Evolutionary conservation across 768 basidiomycete species (phyloP).

Genomic region (Multifurca ochricompacta): DNA sequence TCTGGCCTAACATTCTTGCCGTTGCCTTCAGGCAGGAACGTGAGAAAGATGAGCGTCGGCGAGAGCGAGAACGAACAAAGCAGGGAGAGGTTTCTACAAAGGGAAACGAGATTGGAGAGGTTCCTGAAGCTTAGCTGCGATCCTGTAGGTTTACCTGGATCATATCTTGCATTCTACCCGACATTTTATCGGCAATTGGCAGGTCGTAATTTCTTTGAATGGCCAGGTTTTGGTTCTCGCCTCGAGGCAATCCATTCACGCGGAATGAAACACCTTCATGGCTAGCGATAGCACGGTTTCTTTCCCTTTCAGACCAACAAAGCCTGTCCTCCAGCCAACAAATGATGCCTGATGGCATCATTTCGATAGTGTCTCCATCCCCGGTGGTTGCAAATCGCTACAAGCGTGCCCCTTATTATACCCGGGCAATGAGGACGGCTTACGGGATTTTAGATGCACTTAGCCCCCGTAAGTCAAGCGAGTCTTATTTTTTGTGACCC

Average conservation of each 20-base stretch:
- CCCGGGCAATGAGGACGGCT: slow-evolving; percentile 11
- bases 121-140: slow-evolving; percentile 8
- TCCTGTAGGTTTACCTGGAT: slow-evolving; percentile 6
- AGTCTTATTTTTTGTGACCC: slow-evolving; percentile 9
- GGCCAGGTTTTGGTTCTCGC: background rate
- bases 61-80: slow-evolving; percentile 11
- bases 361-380: background rate
- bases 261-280: background rate
- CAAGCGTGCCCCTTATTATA: background rate
- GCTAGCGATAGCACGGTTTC: background rate
- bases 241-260: slow-evolving; percentile 8
- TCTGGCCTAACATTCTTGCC: slow-evolving; percentile 22
- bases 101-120: slow-evolving; percentile 9
- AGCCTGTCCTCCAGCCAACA: background rate
- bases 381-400: background rate
- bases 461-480: slow-evolving; percentile 11
- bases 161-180: background rate
- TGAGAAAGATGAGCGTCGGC: slow-evolving; percentile 17
- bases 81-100: background rate
- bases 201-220: slow-evolving; percentile 6
- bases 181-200: slow-evolving; percentile 9
- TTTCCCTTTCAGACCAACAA: background rate
- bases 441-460: slow-evolving; percentile 13
- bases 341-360: background rate
- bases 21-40: slow-evolving; percentile 20